Evolutionary conservation across 306 rosid species (phyloP), one percentile per base, ranked within the genome.

Genomic region (Alnus rubra): DNA sequence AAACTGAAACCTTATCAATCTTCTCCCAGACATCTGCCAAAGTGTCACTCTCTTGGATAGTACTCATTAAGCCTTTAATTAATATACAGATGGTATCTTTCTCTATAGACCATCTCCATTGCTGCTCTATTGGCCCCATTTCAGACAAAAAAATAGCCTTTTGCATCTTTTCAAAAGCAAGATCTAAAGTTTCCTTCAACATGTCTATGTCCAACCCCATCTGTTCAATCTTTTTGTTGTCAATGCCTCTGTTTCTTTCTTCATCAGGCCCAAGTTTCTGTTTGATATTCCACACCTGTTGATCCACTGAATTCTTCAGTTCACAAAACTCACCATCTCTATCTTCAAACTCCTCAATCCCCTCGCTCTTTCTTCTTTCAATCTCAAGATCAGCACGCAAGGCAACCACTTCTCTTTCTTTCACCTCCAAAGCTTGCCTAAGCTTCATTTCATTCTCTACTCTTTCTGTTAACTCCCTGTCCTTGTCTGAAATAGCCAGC

Each of bases 121-220:
- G 88, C 77, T 90, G 91, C 89, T 90, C 98, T 28, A 90, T 80
- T 35, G 98, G 92, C 9, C 90, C 84, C 75, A 92, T 87, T 75
- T 89, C 92, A 45, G 90, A 80, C 62, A 59, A 53, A 76, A 81
- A 80, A 50, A 94, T 78, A 1, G 93, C 87, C 63, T 71, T 86
- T 16, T 90, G 93, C 93, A 95, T 91, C 85, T 89, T 93, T 62
- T 84, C 89, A 75, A 93, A 95, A 69, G 98, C 96, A 59, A 82
- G 82, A 78, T 92, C 96, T 80, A 95, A 73, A 30, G 98, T 88
- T 59, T 95, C 85, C 83, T 93, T 95, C 80, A 95, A 65, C 33
- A 86, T 73, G 60, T 90, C 97, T 31, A 95, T 90, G 55, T 95
- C 99, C 0, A 90, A 90, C 19, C 92, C 98, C 92, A 95, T 87